Conservation (phyloP, 768 basidiomycete species). For the Pleurotus giganteus region DNA sequence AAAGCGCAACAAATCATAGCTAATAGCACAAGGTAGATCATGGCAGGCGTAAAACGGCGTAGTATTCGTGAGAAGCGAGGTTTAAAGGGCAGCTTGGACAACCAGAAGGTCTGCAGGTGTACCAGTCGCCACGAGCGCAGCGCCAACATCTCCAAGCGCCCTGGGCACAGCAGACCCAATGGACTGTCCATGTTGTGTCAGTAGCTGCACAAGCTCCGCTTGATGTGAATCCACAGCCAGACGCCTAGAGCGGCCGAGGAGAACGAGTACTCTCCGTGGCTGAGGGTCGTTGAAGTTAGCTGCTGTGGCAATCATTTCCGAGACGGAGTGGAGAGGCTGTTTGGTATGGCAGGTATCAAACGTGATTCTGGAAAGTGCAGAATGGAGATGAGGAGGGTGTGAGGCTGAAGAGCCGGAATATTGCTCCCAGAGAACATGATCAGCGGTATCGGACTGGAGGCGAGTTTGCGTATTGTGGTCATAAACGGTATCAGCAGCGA, state of each 20-base stretch:
- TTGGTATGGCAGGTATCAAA: slow-evolving; percentile 54
- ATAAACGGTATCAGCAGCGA: slow-evolving; percentile 70
- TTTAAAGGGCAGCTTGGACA: slow-evolving; percentile 41
- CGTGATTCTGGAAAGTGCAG: slow-evolving; percentile 59
- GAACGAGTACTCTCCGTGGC: slow-evolving; percentile 49
- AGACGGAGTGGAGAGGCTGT: slow-evolving; percentile 54
- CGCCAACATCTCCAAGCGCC: slow-evolving; percentile 75
- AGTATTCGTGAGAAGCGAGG: no score
- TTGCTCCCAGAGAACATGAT: slow-evolving; percentile 73
- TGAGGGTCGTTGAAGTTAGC: slow-evolving; percentile 20
- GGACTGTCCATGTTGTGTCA: slow-evolving; percentile 35
- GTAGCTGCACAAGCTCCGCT: slow-evolving; percentile 54
- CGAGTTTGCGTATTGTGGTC: slow-evolving; percentile 40
- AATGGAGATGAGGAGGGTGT: slow-evolving; percentile 25
- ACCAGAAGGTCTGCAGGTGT: slow-evolving; percentile 51
- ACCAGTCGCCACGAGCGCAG: slow-evolving; percentile 59
- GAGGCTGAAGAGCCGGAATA: slow-evolving; percentile 38
- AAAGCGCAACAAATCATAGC: no score
- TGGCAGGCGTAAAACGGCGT: no score
- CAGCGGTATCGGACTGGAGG: slow-evolving; percentile 79
- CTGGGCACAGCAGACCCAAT: slow-evolving; percentile 60
- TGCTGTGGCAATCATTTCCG: slow-evolving; percentile 42
- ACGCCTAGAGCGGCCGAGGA: slow-evolving; percentile 73
- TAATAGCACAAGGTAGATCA: no score
- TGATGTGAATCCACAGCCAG: slow-evolving; percentile 59